These are phyloP conservation scores for Neurospora tetrasperma DNA, from an alignment of 495 filamentous ascomycete genomes.

Conservation along the genomic window DNA sequence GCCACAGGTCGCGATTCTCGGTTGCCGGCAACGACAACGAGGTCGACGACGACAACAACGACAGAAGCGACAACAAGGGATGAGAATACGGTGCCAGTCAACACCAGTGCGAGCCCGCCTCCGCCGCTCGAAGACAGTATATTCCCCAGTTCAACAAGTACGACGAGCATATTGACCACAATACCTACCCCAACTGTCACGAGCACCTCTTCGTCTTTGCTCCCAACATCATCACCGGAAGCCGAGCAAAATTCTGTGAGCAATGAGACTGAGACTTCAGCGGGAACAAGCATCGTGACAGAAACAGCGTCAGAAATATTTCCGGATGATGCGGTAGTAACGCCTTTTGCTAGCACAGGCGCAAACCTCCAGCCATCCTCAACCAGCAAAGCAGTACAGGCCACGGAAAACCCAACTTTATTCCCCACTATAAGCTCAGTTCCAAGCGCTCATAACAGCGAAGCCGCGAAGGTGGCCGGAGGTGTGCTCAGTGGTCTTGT, in stretches of 20 bases:
- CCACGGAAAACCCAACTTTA: slow-evolving; percentile 9
- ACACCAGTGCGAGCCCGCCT: slow-evolving; percentile 6
- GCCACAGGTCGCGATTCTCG: slow-evolving; percentile 3
- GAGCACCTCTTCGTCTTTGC: slow-evolving; percentile 6
- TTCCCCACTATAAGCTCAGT: slow-evolving; percentile 11
- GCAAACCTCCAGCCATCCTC: slow-evolving; percentile 9
- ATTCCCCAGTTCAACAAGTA: slow-evolving; percentile 18
- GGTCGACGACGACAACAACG: too few relatives aligned
- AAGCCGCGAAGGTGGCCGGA: slow-evolving; percentile 30
- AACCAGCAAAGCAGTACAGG: slow-evolving; percentile 7
- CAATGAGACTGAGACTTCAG: background rate
- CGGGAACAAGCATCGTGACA: background rate
- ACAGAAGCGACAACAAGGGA: slow-evolving; percentile 3
- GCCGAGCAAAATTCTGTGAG: background rate
- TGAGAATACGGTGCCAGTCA: slow-evolving; percentile 6
- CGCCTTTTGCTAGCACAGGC: slow-evolving; percentile 15
- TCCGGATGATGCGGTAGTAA: slow-evolving; percentile 7
- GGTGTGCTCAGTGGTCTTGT: slow-evolving; percentile 41
- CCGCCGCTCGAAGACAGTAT: slow-evolving; percentile 5
- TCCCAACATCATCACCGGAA: background rate
- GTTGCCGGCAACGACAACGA: slow-evolving; percentile 2
- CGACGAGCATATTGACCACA: slow-evolving; percentile 22
- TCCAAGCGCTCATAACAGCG: slow-evolving; percentile 8
- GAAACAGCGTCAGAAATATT: slow-evolving; percentile 9
- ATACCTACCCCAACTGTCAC: slow-evolving; percentile 8